Evolutionary conservation across 108 stramenopile genomes (phyloP).

Genomic region (Cylindrotheca fusiformis): DNA sequence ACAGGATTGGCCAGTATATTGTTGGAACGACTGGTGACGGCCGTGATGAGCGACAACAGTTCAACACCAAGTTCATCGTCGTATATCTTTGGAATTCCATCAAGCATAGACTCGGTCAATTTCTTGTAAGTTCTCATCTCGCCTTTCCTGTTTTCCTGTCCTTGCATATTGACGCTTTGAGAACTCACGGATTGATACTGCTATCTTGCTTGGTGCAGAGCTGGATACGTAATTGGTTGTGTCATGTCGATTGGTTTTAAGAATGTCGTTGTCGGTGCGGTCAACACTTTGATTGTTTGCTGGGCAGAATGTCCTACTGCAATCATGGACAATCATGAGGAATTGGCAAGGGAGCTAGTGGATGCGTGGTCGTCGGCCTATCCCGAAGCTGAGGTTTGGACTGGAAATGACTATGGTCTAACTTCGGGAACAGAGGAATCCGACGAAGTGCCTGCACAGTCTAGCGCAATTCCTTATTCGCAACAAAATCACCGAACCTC

Average conservation of each 20-base stretch:
- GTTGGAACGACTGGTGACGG: not conserved
- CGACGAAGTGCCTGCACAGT: too few relatives aligned
- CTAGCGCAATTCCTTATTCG: too few relatives aligned
- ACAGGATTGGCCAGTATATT: not conserved
- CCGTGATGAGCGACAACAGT: not conserved
- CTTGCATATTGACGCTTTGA: not conserved
- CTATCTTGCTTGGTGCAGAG: constrained; percentile 29
- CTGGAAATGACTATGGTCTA: not conserved
- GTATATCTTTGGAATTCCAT: constrained; percentile 6
- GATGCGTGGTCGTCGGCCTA: constrained; percentile 33
- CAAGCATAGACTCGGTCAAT: not conserved
- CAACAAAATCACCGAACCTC: too few relatives aligned
- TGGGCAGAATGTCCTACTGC: constrained; percentile 68
- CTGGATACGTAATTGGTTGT: too few relatives aligned
- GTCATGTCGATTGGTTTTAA: too few relatives aligned
- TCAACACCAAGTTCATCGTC: not conserved
- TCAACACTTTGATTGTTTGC: constrained; percentile 80
- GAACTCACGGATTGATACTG: not conserved
- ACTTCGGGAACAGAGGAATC: too few relatives aligned
- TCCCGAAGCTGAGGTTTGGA: too few relatives aligned
- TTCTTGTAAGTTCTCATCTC: constrained; percentile 6
- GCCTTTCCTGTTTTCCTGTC: not conserved
- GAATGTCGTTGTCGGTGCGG: constrained; percentile 78
- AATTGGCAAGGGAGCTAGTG: constrained; percentile 51
- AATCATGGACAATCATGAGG: constrained; percentile 66